Conservation (phyloP, 2,329 filamentous ascomycete species). For the Colletotrichum liriopes region DNA sequence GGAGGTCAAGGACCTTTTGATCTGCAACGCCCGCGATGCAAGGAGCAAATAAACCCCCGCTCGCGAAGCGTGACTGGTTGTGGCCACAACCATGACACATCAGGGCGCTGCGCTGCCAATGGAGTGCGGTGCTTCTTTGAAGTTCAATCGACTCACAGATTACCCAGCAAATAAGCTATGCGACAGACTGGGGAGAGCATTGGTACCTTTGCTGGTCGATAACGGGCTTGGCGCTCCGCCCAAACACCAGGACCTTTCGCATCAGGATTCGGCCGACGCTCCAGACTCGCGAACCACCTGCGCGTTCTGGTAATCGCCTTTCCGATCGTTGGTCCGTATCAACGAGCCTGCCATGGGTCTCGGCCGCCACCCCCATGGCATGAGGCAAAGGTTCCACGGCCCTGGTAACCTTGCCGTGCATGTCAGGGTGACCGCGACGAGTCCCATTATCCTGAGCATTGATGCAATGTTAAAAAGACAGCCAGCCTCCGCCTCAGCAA, state of each 20-base stretch:
- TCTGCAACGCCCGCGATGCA: slow-evolving; percentile 10
- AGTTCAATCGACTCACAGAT: slow-evolving; percentile 21
- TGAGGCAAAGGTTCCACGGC: slow-evolving; percentile 32
- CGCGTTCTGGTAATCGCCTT: slow-evolving; percentile 23
- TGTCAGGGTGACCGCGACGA: neutral
- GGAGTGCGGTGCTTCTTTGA: neutral
- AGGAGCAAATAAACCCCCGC: neutral
- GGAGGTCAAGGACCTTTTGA: slow-evolving; percentile 30
- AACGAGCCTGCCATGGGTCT: slow-evolving; percentile 5
- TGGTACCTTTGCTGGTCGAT: slow-evolving; percentile 17
- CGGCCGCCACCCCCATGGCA: slow-evolving; percentile 26
- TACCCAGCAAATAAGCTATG: slow-evolving; percentile 39
- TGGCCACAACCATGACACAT: slow-evolving; percentile 24
- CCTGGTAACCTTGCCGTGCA: slow-evolving; percentile 6
- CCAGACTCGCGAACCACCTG: slow-evolving; percentile 30
- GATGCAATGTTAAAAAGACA: slow-evolving; percentile 10
- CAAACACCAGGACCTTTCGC: neutral
- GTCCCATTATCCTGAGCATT: neutral
- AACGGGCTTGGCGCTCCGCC: slow-evolving; percentile 29
- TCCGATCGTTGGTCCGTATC: slow-evolving; percentile 20
- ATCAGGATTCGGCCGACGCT: neutral
- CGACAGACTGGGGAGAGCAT: slow-evolving; percentile 2
- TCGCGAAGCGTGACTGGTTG: slow-evolving; percentile 12
- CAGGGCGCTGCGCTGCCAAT: neutral
- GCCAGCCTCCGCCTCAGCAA: neutral